Base-by-base conservation (phyloP, 2,329 filamentous ascomycete genomes). In the Botryotinia globosa region DNA sequence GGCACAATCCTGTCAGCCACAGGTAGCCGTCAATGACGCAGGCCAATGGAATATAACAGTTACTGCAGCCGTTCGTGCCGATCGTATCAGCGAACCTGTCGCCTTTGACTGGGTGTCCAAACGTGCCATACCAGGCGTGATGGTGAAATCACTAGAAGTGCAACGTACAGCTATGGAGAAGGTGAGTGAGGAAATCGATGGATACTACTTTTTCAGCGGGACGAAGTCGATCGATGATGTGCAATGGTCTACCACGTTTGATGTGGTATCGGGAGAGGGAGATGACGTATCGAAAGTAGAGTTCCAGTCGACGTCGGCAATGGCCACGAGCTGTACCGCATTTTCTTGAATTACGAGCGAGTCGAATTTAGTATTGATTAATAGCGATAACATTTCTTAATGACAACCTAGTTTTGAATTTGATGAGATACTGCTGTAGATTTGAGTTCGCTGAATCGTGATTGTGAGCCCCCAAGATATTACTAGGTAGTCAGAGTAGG, bases 21-120 rank as follows among this genome's bases (percentile, higher is more conserved):
- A 56, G 39, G 29, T 16, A 9, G 5, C 34, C n/a, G 18, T 58
- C n/a, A 44, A 68, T 37, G 65, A 29, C 2, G 65, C 65, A 12
- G 65, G n/a, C 9, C 48, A 56, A 9, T 67, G 34, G 34, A 67
- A 56, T 37, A 9, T 67, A 9, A 67, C 65, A 37, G 20, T 67
- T 12, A 42, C 48, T 6, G 65, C 65, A n/a, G 65, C 65, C 1
- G 65, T 67, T n/a, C 65, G 65, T n/a, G 65, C 65, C 10, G 65
- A 67, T 42, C 48, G 48, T 25, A 20, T 42, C 65, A 39, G n/a
- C 20, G 48, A 51, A 14, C 37, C n/a, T 10, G 65, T 67, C 14
- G 48, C 48, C 18, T 67, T 67, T 10, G 65, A 67, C 48, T 67
- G 65, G 65, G 65, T 44, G n/a, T 67, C 32, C 18, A 8, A 56